phyloP scores from a whole-genome alignment of 1,284 basidiomycete species.

The Albatrellus sp. region DNA sequence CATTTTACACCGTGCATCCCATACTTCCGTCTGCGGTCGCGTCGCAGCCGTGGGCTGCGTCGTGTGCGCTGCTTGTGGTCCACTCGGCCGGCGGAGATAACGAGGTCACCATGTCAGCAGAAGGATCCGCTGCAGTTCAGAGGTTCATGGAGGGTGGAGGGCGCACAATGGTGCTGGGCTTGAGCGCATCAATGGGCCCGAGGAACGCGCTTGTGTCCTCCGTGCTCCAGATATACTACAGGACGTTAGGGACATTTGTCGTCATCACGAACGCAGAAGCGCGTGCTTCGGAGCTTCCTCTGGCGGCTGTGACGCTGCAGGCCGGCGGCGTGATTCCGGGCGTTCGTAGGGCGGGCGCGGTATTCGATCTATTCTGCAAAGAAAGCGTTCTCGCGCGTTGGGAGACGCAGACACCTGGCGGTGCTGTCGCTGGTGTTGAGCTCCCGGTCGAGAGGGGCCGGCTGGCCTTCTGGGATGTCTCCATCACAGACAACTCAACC shows the following conservation, averaged over 20 bases:
- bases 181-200: background rate
- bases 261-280: slow-evolving; percentile 2
- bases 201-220: background rate
- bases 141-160: slow-evolving; percentile 64
- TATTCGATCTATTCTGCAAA: slow-evolving; percentile 1
- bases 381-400: slow-evolving; percentile 3
- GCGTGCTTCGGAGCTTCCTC: background rate
- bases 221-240: slow-evolving; percentile 1
- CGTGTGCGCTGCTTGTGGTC: slow-evolving; percentile 70
- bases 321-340: background rate
- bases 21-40: slow-evolving; percentile 45
- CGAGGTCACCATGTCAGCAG: slow-evolving; percentile 35
- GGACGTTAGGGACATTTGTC: background rate
- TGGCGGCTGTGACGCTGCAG: background rate
- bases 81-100: slow-evolving; percentile 35
- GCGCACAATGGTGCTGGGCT: slow-evolving; percentile 1
- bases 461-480: slow-evolving; percentile 19
- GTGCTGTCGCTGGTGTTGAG: slow-evolving; percentile 6
- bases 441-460: slow-evolving; percentile 6
- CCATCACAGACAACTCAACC: slow-evolving; percentile 21
- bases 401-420: slow-evolving; percentile 2
- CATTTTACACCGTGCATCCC: slow-evolving; percentile 70
- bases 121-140: slow-evolving; percentile 37
- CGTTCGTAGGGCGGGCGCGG: slow-evolving; percentile 4
- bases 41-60: slow-evolving; percentile 63